A percentile compares a stretch with the other conserved stretches of the same genome.
Conservation (phyloP, 495 filamentous ascomycete genomes). For the Hyaloscypha bicolor region DNA sequence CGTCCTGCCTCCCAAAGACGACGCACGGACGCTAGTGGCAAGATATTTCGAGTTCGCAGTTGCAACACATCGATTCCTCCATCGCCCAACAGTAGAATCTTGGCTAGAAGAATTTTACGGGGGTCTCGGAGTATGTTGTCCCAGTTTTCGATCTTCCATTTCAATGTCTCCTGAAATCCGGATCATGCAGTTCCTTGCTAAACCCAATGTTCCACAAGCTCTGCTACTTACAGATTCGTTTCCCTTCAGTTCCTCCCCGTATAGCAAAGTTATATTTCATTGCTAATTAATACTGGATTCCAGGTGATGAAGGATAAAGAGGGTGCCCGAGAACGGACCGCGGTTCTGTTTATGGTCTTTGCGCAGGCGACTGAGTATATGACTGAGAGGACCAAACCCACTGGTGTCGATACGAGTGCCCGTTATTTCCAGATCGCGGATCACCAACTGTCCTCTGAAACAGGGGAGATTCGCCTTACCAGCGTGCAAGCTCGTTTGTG, state of each 20-base stretch:
- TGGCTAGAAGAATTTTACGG: slow-evolving; percentile 36
- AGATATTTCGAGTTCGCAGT: slow-evolving; percentile 43
- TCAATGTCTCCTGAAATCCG: too few relatives aligned
- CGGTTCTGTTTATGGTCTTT: slow-evolving; percentile 37
- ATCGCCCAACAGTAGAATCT: slow-evolving; percentile 39
- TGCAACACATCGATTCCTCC: slow-evolving; percentile 40
- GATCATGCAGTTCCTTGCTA: too few relatives aligned
- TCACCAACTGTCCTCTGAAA: slow-evolving; percentile 38
- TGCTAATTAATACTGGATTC: too few relatives aligned
- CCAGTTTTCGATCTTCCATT: too few relatives aligned
- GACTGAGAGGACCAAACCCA: slow-evolving; percentile 5
- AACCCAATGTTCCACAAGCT: too few relatives aligned
- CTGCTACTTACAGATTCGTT: too few relatives aligned
- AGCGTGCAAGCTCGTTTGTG: slow-evolving; percentile 43
- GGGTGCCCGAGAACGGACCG: slow-evolving; percentile 28
- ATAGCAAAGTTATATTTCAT: too few relatives aligned
- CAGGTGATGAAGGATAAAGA: slow-evolving; percentile 1
- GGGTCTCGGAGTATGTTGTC: slow-evolving; percentile 7
- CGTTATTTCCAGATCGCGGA: slow-evolving; percentile 40
- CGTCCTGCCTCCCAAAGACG: slow-evolving; percentile 27
- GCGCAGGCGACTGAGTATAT: slow-evolving; percentile 25
- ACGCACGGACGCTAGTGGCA: slow-evolving; percentile 29
- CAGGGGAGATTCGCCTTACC: slow-evolving; percentile 35
- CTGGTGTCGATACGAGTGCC: slow-evolving; percentile 28
- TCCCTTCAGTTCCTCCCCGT: too few relatives aligned